Conservation (phyloP, 2,329 filamentous ascomycete species). For the Colletotrichum chlorophyti region DNA sequence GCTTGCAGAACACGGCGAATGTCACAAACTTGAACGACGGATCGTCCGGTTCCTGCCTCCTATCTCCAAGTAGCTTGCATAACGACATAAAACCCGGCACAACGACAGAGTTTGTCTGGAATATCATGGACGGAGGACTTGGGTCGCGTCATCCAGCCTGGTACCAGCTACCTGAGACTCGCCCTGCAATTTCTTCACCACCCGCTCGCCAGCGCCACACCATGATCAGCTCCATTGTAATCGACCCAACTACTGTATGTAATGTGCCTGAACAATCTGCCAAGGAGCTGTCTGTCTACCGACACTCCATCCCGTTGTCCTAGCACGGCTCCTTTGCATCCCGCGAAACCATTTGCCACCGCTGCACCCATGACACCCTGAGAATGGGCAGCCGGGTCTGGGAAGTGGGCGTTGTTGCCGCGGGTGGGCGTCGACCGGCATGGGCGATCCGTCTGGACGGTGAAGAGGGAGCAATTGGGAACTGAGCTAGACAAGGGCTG, state of each 20-base stretch:
- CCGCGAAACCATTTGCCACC: constrained; percentile 9
- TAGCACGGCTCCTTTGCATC: constrained; percentile 3
- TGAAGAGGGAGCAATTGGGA: constrained; percentile 17
- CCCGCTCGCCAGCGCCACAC: background rate
- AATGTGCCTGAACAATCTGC: background rate
- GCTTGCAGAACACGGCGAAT: too few relatives aligned
- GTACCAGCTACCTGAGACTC: background rate
- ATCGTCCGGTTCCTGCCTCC: too few relatives aligned
- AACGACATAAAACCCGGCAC: too few relatives aligned
- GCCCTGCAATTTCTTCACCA: constrained; percentile 7
- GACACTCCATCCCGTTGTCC: constrained; percentile 9
- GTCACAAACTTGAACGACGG: too few relatives aligned
- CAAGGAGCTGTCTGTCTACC: background rate
- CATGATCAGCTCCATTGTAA: background rate
- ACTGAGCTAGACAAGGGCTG: constrained; percentile 8
- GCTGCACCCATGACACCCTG: constrained; percentile 7
- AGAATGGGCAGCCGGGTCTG: background rate
- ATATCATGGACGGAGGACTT: too few relatives aligned
- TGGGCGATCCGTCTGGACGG: constrained; percentile 26
- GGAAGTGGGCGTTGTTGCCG: constrained; percentile 22
- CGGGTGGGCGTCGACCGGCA: constrained; percentile 24
- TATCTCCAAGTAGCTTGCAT: too few relatives aligned
- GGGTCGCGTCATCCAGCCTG: too few relatives aligned
- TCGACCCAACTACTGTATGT: too few relatives aligned
- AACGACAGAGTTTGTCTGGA: too few relatives aligned